Base-by-base conservation (phyloP, 2,329 filamentous ascomycete species). In the Dactylellina sp. region DNA sequence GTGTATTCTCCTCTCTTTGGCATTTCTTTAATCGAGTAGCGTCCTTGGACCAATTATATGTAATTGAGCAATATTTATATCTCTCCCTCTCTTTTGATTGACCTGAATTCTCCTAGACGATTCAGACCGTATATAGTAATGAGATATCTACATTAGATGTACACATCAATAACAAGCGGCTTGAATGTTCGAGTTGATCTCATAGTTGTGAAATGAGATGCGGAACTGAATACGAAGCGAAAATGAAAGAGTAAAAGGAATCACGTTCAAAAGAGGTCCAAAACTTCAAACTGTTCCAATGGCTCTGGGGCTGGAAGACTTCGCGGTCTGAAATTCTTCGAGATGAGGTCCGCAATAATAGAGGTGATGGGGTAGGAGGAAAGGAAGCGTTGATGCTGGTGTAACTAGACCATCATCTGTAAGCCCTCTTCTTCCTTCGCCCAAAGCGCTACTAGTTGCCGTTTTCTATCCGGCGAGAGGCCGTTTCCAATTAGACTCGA, bases 381-480 rank as follows among this genome's bases (percentile, higher is more conserved):
- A 18, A 64, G 42, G 42, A 25, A 25, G 32, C 20, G 3, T 12
- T 35, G 44, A 25, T 52, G 56, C 25, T 64, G 57, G 59, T 59
- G 40, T n/a, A 65, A 50, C 60, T 72, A 72, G 60, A 65, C 46
- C 60, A 65, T 20, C 68, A 72, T 72, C 56, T 61, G 35, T 12
- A 62, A 44, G 25, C 44, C 49, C 47, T 66, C 70, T 46, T 74
- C 70, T 18, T 74, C 70, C 14, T 52, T 63, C 39, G 39, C 44
- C 20, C 44, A 52, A 37, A 64, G 40, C 1, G 42, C 47, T 39
- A 42, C 5, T 12, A 14, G 18, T 5, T 39, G 37, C 28, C 32
- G 32, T 9, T 28, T 25, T 28, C 46, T 37, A 12, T 35, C 28
- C 5, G 46, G 16, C n/a, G 25, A 32, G 7, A 14, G 14, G 7